Evolutionary conservation across 2,329 filamentous ascomycete genomes (phyloP), one percentile per base, ranked within the genome.

Genomic region (Polytolypa hystricis): DNA sequence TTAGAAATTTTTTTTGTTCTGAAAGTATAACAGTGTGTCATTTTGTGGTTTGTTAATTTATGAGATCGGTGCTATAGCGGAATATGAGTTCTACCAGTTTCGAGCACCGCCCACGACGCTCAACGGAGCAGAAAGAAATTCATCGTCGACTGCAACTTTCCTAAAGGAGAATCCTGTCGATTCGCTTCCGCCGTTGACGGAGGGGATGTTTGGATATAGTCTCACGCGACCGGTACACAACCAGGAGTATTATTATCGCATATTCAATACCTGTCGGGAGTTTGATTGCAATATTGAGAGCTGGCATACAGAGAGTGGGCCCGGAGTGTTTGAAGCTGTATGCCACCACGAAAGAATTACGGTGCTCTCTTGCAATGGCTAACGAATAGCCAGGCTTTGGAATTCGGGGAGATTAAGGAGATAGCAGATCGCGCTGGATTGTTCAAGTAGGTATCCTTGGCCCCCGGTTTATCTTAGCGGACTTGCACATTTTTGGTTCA

Each of bases 61-160:
- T n/a, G n/a, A n/a, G n/a, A n/a, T n/a, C n/a, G n/a, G n/a, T n/a
- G n/a, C n/a, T 20, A 10, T 52, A 93, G 86, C 84, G 52, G 87
- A 94, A 58, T 94, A 91, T 65, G 87, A 95, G 52, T 95, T 95
- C 71, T 94, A 81, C 67, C 84, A 91, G 53, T 95, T 93, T 63
- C 74, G 78, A 51, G 74, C 75, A 4, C 86, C 86, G 7, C 43
- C 57, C 35, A 55, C 58, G 29, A 48, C 60, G 15, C 53, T 65
- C 25, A 60, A 66, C 14, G 59, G 66, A 19, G 55, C 67, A 14
- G 69, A 78, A 54, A 65, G 69, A 40, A 77, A 77, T 45, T 72
- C 71, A 6, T 76, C 79, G 19, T 78, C 81, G 0, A 82, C 84
- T 1, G 82, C 84, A 16, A 64, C 71, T 5, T 93, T 83, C 57